Evolutionary conservation across 345 rosid genomes (phyloP).

Genomic region (Arabidopsis suecica): DNA sequence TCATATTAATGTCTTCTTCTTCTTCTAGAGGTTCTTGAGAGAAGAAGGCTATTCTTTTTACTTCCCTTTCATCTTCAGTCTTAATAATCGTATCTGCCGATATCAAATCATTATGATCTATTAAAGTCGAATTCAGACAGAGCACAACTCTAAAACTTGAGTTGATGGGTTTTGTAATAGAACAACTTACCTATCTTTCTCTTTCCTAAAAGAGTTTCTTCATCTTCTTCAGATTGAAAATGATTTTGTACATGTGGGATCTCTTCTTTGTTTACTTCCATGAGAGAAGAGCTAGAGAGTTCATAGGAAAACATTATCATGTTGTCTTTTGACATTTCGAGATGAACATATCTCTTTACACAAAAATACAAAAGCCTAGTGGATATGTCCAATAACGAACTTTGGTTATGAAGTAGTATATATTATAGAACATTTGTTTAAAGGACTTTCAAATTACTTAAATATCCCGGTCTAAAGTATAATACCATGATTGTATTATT

Average conservation of each 20-base stretch:
- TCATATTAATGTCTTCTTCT: conserved; percentile 40
- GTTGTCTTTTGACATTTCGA: conserved; percentile 9
- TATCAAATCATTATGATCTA: neutral
- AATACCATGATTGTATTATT: no score
- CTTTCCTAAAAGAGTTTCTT: conserved; percentile 21
- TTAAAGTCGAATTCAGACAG: neutral
- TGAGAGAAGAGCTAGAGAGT: conserved; percentile 25
- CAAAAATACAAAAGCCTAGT: conserved; percentile 23
- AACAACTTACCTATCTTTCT: conserved; percentile 41
- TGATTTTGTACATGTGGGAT: neutral
- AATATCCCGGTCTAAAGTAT: neutral
- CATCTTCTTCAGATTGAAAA: conserved; percentile 11
- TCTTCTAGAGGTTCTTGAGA: conserved; percentile 30
- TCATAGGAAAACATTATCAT: conserved; percentile 21
- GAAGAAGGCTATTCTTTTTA: conserved; percentile 31
- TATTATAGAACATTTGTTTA: neutral
- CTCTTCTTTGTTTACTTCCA: conserved; percentile 33
- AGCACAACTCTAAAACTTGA: neutral
- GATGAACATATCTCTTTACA: conserved; percentile 1
- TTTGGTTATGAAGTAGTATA: neutral
- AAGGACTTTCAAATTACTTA: neutral
- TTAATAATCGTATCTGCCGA: conserved; percentile 25
- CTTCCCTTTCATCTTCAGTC: conserved; percentile 35
- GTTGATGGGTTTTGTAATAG: conserved; percentile 4
- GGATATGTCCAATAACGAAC: conserved; percentile 24